A percentile compares a stretch with the other conserved stretches of the same genome.
Conservation (phyloP, 208 protist species). For the Crithidia bombi region DNA sequence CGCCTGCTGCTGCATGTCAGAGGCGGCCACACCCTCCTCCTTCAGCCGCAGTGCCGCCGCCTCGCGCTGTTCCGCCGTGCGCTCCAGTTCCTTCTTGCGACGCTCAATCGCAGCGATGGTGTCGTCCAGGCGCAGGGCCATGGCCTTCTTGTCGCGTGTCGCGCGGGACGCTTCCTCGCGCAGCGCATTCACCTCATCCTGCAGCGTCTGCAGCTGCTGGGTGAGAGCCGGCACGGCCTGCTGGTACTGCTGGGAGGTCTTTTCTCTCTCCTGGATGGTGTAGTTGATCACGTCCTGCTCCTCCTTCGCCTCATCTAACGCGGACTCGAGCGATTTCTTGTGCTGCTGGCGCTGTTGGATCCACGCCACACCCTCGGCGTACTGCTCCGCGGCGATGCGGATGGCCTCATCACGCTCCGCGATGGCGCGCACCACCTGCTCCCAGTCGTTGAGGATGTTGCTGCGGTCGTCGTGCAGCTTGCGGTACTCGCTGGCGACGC, state of each 20-base stretch:
- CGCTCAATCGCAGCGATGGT: conserved; percentile 40
- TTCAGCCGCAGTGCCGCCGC: conserved; percentile 37
- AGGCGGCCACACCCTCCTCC: conserved; percentile 46
- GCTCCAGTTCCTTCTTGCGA: conserved; percentile 36
- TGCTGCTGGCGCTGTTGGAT: conserved; percentile 62
- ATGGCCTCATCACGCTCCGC: conserved; percentile 89
- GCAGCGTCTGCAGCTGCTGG: conserved; percentile 60
- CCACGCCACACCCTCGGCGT: conserved; percentile 75
- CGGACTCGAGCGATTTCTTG: conserved; percentile 36
- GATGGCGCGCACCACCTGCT: conserved; percentile 87
- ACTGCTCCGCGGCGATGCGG: conserved; percentile 70
- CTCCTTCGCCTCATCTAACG: conserved; percentile 46
- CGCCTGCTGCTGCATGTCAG: conserved; percentile 67
- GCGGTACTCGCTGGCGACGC: conserved; percentile 90
- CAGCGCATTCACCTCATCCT: conserved; percentile 83
- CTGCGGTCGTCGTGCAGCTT: conserved; percentile 89
- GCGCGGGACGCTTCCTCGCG: conserved; percentile 62
- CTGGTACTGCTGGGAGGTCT: conserved; percentile 52
- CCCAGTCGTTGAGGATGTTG: conserved; percentile 90
- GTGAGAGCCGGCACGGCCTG: conserved; percentile 43
- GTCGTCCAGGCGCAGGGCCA: conserved; percentile 36
- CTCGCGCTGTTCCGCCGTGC: conserved; percentile 31
- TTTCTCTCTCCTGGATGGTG: conserved; percentile 62
- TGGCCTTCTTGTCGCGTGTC: conserved; percentile 49
- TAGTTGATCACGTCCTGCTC: conserved; percentile 56